Evolutionary conservation across 208 protist genomes (phyloP).

Genomic region (Trypanosoma cruzi): DNA sequence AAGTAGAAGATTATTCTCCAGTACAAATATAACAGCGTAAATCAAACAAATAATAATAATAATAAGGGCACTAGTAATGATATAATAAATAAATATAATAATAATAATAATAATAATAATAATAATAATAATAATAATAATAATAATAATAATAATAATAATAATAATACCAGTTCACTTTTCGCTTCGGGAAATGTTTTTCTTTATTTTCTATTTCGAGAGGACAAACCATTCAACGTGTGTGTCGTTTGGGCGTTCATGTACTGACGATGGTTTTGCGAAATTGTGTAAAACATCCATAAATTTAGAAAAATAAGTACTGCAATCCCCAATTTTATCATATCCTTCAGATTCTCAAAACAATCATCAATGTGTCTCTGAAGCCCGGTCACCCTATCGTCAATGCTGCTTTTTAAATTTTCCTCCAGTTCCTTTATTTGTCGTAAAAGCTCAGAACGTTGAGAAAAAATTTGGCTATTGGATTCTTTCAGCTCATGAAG

Average conservation of each 20-base stretch:
- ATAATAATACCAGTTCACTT: neutral
- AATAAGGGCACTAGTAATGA: conserved; percentile 18
- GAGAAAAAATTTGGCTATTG: conserved; percentile 11
- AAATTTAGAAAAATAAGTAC: conserved; percentile 31
- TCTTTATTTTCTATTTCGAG: conserved; percentile 10
- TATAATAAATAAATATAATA: neutral
- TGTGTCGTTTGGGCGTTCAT: conserved; percentile 15
- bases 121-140: too few relatives aligned
- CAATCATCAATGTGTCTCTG: conserved; percentile 31
- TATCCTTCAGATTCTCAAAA: conserved; percentile 35
- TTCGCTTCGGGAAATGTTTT: neutral
- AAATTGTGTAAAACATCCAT: conserved; percentile 37
- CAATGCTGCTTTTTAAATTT: conserved; percentile 11
- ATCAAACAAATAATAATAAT: conserved; percentile 2
- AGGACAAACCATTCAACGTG: neutral
- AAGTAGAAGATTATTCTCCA: too few relatives aligned
- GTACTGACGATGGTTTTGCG: conserved; percentile 34
- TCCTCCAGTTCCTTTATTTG: conserved; percentile 22
- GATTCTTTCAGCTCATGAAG: conserved; percentile 19
- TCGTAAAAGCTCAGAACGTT: conserved; percentile 8
- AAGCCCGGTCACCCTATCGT: conserved; percentile 13
- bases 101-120: neutral
- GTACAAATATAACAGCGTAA: neutral
- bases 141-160: neutral
- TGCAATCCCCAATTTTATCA: conserved; percentile 29